Conservation (phyloP, 2,329 filamentous ascomycete genomes). For the Pyrenochaeta sp. region DNA sequence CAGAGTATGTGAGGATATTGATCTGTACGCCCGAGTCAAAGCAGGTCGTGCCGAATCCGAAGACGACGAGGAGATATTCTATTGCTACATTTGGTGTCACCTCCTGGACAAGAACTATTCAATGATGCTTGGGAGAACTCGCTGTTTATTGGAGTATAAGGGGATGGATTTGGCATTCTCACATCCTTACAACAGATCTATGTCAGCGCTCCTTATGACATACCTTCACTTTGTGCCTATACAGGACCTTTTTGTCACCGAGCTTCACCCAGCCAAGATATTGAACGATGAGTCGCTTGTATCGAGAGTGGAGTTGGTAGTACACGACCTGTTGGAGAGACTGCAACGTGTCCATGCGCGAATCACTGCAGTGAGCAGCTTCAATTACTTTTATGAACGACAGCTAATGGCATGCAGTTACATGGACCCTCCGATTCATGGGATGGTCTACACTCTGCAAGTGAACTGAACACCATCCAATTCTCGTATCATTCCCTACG, state of each 20-base stretch:
- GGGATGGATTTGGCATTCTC: slow-evolving; percentile 22
- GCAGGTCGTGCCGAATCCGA: slow-evolving; percentile 15
- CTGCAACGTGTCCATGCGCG: slow-evolving; percentile 17
- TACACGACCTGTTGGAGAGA: slow-evolving; percentile 18
- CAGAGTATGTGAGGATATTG: slow-evolving; percentile 28
- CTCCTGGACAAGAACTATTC: slow-evolving; percentile 34
- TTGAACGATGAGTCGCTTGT: slow-evolving; percentile 17
- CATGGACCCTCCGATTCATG: slow-evolving; percentile 22
- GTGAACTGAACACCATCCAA: slow-evolving; percentile 25
- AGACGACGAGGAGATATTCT: slow-evolving; percentile 22
- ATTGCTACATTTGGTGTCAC: slow-evolving; percentile 31
- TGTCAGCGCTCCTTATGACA: slow-evolving; percentile 21
- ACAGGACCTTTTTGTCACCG: slow-evolving; percentile 21
- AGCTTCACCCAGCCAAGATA: slow-evolving; percentile 22
- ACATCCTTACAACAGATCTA: slow-evolving; percentile 13
- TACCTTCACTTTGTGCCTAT: slow-evolving; percentile 27
- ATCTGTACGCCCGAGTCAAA: slow-evolving; percentile 19
- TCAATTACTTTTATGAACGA: neutral
- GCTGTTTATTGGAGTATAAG: slow-evolving; percentile 22
- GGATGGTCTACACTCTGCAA: slow-evolving; percentile 20
- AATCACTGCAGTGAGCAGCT: slow-evolving; percentile 15
- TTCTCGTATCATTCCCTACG: slow-evolving; percentile 33
- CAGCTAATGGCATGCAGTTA: slow-evolving; percentile 8
- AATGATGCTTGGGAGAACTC: slow-evolving; percentile 30
- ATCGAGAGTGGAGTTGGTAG: slow-evolving; percentile 19